Evolutionary conservation across 305 asterid species (phyloP).

Genomic region (Solanum aculeatissimum): DNA sequence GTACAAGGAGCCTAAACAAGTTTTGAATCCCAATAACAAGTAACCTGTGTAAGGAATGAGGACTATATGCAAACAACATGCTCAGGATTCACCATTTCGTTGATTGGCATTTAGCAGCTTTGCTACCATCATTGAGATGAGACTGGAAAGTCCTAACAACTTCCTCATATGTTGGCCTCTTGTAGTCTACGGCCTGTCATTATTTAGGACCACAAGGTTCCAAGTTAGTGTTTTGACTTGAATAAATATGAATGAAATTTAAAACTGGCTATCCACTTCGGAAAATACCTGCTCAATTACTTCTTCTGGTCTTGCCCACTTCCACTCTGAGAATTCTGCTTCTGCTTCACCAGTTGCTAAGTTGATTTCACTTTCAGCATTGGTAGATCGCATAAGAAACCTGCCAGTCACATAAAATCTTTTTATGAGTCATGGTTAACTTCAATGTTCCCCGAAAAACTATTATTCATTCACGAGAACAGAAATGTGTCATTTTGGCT

Average conservation of each 20-base stretch:
- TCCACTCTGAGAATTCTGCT: conserved; percentile 92
- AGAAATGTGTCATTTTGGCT: background rate
- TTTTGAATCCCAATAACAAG: background rate
- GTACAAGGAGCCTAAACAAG: conserved; percentile 26
- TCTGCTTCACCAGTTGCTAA: conserved; percentile 66
- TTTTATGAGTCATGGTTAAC: background rate
- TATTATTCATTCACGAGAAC: background rate
- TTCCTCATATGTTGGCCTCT: conserved; percentile 90
- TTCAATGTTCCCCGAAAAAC: background rate
- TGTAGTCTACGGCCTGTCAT: conserved; percentile 85
- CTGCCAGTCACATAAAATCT: conserved; percentile 16
- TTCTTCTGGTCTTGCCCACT: conserved; percentile 90
- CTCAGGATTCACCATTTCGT: conserved; percentile 33
- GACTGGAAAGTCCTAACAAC: conserved; percentile 60
- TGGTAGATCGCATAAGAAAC: conserved; percentile 78
- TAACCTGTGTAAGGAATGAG: background rate
- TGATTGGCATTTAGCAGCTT: conserved; percentile 69
- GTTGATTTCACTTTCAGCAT: conserved; percentile 71
- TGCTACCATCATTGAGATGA: conserved; percentile 31
- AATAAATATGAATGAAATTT: background rate
- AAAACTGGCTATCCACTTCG: background rate
- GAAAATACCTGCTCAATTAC: conserved; percentile 75
- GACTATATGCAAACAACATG: background rate
- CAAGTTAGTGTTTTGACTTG: background rate
- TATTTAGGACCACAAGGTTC: background rate